Conservation (phyloP, 2,329 filamentous ascomycete species). For the Colletotrichum tanaceti region DNA sequence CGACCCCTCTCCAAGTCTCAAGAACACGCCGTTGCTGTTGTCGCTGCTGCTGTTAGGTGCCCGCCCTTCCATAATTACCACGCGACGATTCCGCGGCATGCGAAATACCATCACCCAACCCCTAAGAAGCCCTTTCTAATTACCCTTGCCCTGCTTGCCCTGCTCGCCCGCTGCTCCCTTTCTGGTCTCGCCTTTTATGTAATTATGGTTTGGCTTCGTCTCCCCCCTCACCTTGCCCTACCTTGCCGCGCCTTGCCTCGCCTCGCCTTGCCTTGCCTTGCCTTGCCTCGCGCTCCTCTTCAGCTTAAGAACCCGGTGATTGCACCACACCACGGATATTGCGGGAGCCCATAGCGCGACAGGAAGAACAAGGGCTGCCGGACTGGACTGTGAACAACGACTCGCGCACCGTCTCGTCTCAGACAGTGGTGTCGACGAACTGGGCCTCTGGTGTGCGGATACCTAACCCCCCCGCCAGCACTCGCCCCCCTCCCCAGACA, state of each 20-base stretch:
- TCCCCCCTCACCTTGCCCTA: background rate
- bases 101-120: background rate
- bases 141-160: background rate
- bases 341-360: background rate
- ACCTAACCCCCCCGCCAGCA: too few species aligned
- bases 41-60: too few species aligned
- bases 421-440: slow-evolving; percentile 6
- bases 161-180: too few species aligned
- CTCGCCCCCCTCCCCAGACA: background rate
- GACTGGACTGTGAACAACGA: too few species aligned
- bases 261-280: background rate
- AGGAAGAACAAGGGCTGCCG: slow-evolving; percentile 8
- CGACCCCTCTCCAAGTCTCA: slow-evolving; percentile 2
- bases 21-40: background rate
- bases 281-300: background rate
- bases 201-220: background rate
- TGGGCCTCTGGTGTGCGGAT: background rate
- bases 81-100: background rate
- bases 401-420: slow-evolving; percentile 36
- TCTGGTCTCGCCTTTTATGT: background rate
- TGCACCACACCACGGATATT: background rate
- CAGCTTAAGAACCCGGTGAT: background rate
- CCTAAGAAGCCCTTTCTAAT: slow-evolving; percentile 1
- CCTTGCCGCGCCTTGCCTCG: slow-evolving; percentile 5
- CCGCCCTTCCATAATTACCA: background rate